phyloP scores from a whole-genome alignment of 306 rosid genomes.

The Prunus kanzakura region DNA sequence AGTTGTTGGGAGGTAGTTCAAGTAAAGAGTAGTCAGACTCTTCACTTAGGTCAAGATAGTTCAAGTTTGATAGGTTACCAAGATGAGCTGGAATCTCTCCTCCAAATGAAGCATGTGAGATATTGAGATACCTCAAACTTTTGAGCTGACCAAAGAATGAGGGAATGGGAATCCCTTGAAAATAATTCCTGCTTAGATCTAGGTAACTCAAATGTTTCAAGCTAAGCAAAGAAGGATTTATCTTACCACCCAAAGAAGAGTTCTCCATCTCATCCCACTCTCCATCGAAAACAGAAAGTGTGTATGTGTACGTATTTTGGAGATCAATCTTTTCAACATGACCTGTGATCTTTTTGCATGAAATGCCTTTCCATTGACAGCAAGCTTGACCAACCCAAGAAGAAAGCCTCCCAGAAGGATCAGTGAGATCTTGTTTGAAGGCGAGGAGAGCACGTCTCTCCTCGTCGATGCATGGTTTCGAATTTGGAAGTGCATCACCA shows the following conservation, averaged over 20 bases:
- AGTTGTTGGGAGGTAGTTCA: neutral
- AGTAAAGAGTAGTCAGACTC: neutral
- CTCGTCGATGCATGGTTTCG: conserved; percentile 17
- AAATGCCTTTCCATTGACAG: conserved; percentile 38
- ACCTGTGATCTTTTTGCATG: conserved; percentile 31
- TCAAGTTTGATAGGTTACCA: conserved; percentile 1
- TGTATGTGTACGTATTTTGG: neutral
- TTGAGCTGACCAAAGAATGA: conserved; percentile 31
- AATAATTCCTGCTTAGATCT: conserved; percentile 38
- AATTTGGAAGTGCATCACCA: neutral
- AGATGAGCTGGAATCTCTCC: conserved; percentile 6
- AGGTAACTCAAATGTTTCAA: conserved; percentile 27
- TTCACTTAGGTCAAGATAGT: conserved; percentile 19
- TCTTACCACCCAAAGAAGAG: conserved; percentile 19
- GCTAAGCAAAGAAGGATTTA: conserved; percentile 35
- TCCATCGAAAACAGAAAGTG: neutral
- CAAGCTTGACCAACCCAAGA: conserved; percentile 35
- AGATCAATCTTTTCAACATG: conserved; percentile 32
- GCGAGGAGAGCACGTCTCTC: conserved; percentile 34
- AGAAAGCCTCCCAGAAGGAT: conserved; percentile 30
- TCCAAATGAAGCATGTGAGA: conserved; percentile 32
- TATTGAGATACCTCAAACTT: conserved; percentile 32
- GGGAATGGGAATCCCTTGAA: conserved; percentile 27
- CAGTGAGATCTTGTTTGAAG: conserved; percentile 35
- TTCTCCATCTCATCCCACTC: neutral